Conservation (phyloP, 306 rosid species). For the Acmispon strigosus region DNA sequence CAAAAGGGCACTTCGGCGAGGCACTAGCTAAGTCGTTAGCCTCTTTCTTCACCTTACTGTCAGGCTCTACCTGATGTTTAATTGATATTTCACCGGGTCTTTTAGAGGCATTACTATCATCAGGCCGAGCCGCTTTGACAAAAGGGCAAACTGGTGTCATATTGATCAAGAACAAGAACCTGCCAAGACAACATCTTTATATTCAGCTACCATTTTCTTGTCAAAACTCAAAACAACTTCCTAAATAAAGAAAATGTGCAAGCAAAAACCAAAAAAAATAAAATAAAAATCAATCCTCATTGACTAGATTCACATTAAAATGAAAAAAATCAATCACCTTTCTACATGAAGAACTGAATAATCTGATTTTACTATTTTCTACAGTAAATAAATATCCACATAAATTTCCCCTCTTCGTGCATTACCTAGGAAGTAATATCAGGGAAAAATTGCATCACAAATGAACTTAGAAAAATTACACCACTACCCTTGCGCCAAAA, state of each 20-base stretch:
- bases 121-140: conserved; percentile 80
- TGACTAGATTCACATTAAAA: background rate
- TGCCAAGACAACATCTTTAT: background rate
- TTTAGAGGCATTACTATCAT: conserved; percentile 45
- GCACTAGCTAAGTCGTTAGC: conserved; percentile 18
- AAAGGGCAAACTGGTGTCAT: conserved; percentile 91
- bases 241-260: background rate
- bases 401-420: background rate
- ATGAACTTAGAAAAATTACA: background rate
- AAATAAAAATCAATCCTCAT: background rate
- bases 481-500: background rate
- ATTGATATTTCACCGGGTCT: conserved; percentile 29
- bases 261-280: background rate
- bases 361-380: background rate
- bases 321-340: background rate
- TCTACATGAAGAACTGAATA: background rate
- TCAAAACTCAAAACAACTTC: background rate
- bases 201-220: background rate
- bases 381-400: background rate
- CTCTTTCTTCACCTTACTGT: conserved; percentile 40
- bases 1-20: conserved; percentile 76
- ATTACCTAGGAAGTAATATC: background rate
- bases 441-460: background rate
- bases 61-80: conserved; percentile 38
- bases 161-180: conserved; percentile 29